phyloP scores from a whole-genome alignment of 2,329 filamentous ascomycete species.

The Cercospora beticola region DNA sequence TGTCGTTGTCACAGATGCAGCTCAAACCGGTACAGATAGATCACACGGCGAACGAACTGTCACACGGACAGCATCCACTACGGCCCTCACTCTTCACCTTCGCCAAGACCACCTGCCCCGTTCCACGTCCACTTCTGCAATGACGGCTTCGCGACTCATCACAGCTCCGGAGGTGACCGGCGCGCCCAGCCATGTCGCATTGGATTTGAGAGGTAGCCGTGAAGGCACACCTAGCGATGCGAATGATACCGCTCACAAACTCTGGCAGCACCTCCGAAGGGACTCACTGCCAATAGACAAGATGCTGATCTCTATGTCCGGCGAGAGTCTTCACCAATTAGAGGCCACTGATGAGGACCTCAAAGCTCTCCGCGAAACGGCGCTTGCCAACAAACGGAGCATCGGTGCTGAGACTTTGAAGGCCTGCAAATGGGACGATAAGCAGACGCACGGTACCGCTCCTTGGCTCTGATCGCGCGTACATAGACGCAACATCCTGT shows the following conservation, averaged over 20 bases:
- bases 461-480: conserved; percentile 30
- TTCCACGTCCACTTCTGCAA: conserved; percentile 15
- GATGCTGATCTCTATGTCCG: conserved; percentile 25
- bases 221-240: conserved; percentile 13
- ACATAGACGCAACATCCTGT: neutral
- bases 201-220: neutral
- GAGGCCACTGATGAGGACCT: conserved; percentile 31
- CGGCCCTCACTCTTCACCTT: neutral
- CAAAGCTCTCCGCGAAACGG: conserved; percentile 35
- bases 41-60: conserved; percentile 4
- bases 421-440: conserved; percentile 37
- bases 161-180: conserved; percentile 20
- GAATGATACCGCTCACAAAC: conserved; percentile 36
- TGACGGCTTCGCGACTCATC: conserved; percentile 14
- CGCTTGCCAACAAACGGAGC: conserved; percentile 43
- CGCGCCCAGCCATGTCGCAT: neutral
- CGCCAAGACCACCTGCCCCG: conserved; percentile 6
- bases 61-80: conserved; percentile 1
- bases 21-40: neutral
- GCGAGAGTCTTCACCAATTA: conserved; percentile 27
- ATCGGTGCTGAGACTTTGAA: conserved; percentile 44
- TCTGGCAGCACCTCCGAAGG: conserved; percentile 43
- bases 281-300: conserved; percentile 32
- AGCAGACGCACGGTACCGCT: conserved; percentile 22
- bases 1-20: conserved; percentile 21